Conservation (phyloP, 192 early-diverging fungal genomes). For the Rhizophagus clarus region DNA sequence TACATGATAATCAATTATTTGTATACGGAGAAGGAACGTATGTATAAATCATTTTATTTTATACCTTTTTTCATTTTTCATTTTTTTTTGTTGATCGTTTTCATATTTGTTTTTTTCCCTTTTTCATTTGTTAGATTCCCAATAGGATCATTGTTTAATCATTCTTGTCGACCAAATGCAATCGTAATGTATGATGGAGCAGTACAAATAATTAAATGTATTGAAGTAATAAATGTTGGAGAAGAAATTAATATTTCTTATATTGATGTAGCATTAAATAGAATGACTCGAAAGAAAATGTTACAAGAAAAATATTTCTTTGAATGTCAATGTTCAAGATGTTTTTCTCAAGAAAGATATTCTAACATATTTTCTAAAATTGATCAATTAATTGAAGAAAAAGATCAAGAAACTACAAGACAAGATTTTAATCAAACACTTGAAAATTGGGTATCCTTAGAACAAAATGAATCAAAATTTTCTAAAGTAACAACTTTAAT, state of each 20-base stretch:
- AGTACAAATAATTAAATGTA: slow-evolving; percentile 50
- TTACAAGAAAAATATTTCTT: slow-evolving; percentile 57
- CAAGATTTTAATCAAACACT: background rate
- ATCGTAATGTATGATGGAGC: slow-evolving; percentile 56
- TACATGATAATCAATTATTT: slow-evolving; percentile 64
- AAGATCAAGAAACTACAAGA: background rate
- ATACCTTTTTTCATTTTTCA: background rate
- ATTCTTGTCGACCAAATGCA: slow-evolving; percentile 69
- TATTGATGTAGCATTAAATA: slow-evolving; percentile 52
- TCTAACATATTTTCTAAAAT: slow-evolving; percentile 2
- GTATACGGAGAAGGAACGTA: slow-evolving; percentile 63
- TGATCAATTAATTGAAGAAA: slow-evolving; percentile 3
- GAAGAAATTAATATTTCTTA: slow-evolving; percentile 62
- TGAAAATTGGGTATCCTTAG: background rate
- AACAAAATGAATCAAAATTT: background rate
- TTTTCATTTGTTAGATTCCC: slow-evolving; percentile 40
- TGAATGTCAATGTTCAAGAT: slow-evolving; percentile 50
- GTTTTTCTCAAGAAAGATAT: slow-evolving; percentile 17
- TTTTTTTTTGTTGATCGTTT: background rate
- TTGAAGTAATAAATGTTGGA: slow-evolving; percentile 54
- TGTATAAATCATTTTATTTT: background rate
- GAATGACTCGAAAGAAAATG: slow-evolving; percentile 29
- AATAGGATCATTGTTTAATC: slow-evolving; percentile 64
- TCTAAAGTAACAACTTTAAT: background rate
- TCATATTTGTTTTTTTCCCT: slow-evolving; percentile 14